These are phyloP conservation scores for Celoporthe dispersa DNA, from an alignment of 2,329 filamentous ascomycete species.

Conservation along the genomic window DNA sequence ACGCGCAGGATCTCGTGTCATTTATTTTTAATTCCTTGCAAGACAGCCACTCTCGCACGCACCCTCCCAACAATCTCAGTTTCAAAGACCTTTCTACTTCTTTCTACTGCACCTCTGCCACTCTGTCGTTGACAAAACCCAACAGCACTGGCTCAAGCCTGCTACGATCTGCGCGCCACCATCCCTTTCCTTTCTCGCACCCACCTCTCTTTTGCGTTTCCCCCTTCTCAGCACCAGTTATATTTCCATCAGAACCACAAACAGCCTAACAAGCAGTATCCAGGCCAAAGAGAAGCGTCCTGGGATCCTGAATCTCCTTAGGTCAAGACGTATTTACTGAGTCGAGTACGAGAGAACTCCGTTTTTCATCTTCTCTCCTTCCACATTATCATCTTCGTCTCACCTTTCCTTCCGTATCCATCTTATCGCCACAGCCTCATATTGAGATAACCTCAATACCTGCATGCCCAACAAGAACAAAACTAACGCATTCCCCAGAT, in stretches of 20 bases:
- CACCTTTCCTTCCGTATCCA: not conserved
- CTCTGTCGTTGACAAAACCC: not conserved
- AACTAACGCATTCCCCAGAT: not conserved
- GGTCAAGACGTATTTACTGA: not conserved
- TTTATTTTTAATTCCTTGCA: not conserved
- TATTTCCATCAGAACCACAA: too few relatives aligned
- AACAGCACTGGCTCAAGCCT: not conserved
- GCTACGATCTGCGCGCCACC: too few relatives aligned
- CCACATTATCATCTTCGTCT: too few relatives aligned
- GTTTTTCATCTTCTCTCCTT: too few relatives aligned
- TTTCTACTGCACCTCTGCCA: not conserved
- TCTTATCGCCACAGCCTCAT: too few relatives aligned
- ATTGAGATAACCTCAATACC: not conserved
- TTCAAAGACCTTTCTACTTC: not conserved
- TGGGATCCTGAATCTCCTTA: not conserved
- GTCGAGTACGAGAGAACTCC: not conserved
- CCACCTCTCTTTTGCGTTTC: not conserved
- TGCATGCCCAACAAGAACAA: not conserved
- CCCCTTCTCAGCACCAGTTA: not conserved
- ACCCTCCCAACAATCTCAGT: not conserved
- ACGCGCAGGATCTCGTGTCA: too few relatives aligned
- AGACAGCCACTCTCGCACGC: not conserved
- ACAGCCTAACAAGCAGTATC: too few relatives aligned
- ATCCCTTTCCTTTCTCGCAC: not conserved
- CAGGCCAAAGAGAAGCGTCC: too few relatives aligned